A percentile compares a stretch with the other conserved stretches of the same genome.
These are phyloP conservation scores for Fusarium annulatum DNA, from an alignment of 2,329 filamentous ascomycete genomes.

Conservation along the genomic window DNA sequence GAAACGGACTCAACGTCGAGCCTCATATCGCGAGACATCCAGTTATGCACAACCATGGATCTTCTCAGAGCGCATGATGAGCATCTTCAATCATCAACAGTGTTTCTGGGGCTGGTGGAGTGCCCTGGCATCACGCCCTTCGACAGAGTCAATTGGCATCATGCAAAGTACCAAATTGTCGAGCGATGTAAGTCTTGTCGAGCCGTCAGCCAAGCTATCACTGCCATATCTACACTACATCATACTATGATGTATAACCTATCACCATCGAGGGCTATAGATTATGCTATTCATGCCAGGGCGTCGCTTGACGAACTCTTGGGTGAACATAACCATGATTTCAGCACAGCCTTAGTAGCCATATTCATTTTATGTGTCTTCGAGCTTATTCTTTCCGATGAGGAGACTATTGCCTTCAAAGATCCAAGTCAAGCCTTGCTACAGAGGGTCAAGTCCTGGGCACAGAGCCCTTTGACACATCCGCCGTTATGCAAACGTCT, in stretches of 20 bases:
- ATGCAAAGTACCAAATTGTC: neutral
- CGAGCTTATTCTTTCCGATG: neutral
- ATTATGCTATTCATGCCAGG: neutral
- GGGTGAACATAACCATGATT: neutral
- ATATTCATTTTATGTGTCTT: neutral
- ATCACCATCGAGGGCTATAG: neutral
- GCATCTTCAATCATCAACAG: neutral
- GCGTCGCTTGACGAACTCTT: neutral
- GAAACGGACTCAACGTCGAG: neutral
- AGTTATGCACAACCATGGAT: neutral
- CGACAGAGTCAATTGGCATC: neutral
- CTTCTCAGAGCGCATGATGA: neutral
- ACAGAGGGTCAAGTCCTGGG: neutral
- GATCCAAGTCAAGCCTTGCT: neutral
- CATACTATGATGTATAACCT: neutral
- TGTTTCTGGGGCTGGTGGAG: neutral
- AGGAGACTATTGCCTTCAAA: neutral
- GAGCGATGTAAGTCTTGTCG: neutral
- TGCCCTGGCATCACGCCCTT: neutral
- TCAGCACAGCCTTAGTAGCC: neutral
- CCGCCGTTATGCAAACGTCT: neutral
- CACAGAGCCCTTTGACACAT: neutral
- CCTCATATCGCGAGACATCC: neutral
- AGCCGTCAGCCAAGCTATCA: neutral
- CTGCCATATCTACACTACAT: neutral